Conservation (phyloP, 2,329 filamentous ascomycete genomes). For the Alternaria sp. region DNA sequence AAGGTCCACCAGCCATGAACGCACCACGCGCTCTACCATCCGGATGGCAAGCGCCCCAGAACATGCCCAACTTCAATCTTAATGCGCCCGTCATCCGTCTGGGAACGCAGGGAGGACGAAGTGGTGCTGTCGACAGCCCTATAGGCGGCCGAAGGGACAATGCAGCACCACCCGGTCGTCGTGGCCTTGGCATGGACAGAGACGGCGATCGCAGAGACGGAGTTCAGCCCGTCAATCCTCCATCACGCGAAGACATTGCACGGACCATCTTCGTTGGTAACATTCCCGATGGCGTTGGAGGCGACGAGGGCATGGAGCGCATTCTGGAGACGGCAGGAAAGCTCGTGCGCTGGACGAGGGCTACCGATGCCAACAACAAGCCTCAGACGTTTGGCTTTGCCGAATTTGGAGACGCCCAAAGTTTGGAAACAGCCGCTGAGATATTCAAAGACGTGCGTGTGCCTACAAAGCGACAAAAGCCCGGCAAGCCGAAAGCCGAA, state of each 20-base stretch:
- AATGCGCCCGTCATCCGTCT: constrained; percentile 95
- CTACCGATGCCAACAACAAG: constrained; percentile 79
- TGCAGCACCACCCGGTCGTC: constrained; percentile 50
- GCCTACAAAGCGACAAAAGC: constrained; percentile 76
- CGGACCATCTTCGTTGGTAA: constrained; percentile 90
- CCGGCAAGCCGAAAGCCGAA: constrained; percentile 55
- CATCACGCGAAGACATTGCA: constrained; percentile 87
- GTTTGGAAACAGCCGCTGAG: constrained; percentile 83
- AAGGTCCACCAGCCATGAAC: constrained; percentile 76
- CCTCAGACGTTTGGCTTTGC: constrained; percentile 92
- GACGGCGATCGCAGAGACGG: constrained; percentile 70
- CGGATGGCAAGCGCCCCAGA: constrained; percentile 86
- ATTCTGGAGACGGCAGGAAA: constrained; percentile 80
- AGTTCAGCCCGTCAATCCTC: constrained; percentile 77
- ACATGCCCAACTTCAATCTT: constrained; percentile 98
- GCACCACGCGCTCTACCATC: constrained; percentile 81
- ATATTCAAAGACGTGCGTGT: constrained; percentile 83
- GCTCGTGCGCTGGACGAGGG: constrained; percentile 85
- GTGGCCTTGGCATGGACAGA: constrained; percentile 66
- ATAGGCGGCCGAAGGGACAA: constrained; percentile 59
- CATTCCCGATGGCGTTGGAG: constrained; percentile 79
- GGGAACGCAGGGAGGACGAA: constrained; percentile 76
- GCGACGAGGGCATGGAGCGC: constrained; percentile 79
- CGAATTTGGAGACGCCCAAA: constrained; percentile 91
- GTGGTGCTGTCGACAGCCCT: constrained; percentile 54